Conservation (phyloP, 2,329 filamentous ascomycete species). For the Venturia asperata region DNA sequence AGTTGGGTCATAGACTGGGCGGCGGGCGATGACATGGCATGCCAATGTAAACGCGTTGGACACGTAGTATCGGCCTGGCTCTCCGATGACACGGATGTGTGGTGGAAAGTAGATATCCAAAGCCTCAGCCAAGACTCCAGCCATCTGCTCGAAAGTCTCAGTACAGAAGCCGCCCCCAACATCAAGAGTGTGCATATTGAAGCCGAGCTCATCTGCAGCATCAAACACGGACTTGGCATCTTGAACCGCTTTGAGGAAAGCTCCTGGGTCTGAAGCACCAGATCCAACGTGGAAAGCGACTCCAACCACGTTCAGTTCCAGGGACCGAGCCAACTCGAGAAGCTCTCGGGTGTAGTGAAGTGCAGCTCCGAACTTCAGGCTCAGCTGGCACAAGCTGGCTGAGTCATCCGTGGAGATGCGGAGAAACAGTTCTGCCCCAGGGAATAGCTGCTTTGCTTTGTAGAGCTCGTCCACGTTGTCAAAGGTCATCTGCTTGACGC, state of each 20-base stretch:
- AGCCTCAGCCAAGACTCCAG: conserved; percentile 67
- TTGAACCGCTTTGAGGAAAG: conserved; percentile 82
- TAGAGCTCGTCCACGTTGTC: conserved; percentile 97
- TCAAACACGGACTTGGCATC: conserved; percentile 88
- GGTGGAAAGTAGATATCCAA: conserved; percentile 84
- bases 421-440: conserved; percentile 82
- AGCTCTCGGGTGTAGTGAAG: conserved; percentile 74
- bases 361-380: conserved; percentile 93
- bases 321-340: conserved; percentile 68
- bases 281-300: conserved; percentile 98
- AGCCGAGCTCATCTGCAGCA: conserved; percentile 69
- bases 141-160: conserved; percentile 89
- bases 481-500: conserved; percentile 98
- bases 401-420: conserved; percentile 96
- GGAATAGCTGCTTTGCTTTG: conserved; percentile 92
- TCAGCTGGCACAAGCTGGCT: conserved; percentile 85
- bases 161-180: conserved; percentile 89
- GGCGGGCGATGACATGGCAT: conserved; percentile 91
- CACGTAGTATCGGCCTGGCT: conserved; percentile 95
- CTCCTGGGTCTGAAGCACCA: conserved; percentile 85
- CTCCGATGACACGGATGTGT: conserved; percentile 79
- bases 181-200: conserved; percentile 77
- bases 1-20: conserved; percentile 69
- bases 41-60: conserved; percentile 89
- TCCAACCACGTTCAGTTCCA: conserved; percentile 85